Evolutionary conservation across 83 land plant genomes (phyloP), one percentile per base, ranked within the genome.

Genomic region (Picea abies): DNA sequence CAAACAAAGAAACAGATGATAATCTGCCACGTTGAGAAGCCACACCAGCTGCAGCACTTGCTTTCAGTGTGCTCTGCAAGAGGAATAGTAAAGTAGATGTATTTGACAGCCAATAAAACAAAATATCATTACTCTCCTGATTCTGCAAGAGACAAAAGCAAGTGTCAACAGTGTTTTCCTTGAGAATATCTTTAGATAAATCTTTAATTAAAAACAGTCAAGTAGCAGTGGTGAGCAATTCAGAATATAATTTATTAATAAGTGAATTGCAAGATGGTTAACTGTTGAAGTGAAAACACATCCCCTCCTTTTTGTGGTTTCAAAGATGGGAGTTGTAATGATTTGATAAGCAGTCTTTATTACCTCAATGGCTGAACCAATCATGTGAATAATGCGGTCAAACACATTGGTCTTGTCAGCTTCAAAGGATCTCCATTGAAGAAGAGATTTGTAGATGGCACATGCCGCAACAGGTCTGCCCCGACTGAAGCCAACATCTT

Each of bases 341-440:
- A 39, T 39, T 39, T 39, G 5, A 37, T 49, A 12, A 52, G 39
- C 67, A 39, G 29, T 39, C 20, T 22, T 64, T 64, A 64, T 61
- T 37, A 83, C 91, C 85, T 91, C 93, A 75, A 89, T 77, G 56
- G 85, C 86, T 61, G 90, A 81, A 15, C 87, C 81, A 26, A 91
- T 87, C 63, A 91, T 85, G 11, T 89, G 87, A 76, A 87, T 91
- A 26, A 91, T 87, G 19, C 88, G 86, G 69, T 91, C 91, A 80
- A 91, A 91, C 76, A 91, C 85, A 63, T 84, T 86, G 19, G 93
- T 91, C 37, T 86, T 87, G 8, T 89, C 91, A 61, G 91, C 88
- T 80, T 91, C 91, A 85, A 91, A 91, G 14, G 90, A 85, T 72
- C 91, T 76, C 93, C 91, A 91, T 49, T 89, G 91, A 80, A 91